Conservation (phyloP, 108 stramenopile genomes). For the Stephanodiscus minutulus region DNA sequence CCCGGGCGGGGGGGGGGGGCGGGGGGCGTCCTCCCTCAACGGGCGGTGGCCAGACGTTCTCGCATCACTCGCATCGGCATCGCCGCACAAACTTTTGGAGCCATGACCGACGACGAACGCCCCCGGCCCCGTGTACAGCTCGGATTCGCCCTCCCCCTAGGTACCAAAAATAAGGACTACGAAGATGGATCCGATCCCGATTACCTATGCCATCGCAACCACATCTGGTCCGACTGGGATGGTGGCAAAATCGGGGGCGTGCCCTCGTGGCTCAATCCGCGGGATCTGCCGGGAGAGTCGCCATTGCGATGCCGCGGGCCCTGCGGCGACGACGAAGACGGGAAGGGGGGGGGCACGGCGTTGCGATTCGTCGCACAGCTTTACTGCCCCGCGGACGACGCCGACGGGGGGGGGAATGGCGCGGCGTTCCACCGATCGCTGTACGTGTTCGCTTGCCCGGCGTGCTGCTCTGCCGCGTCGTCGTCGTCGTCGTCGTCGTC, state of each 20-base stretch:
- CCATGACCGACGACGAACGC: not conserved
- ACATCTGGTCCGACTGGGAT: constrained; percentile 79
- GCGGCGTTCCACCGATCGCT: constrained; percentile 81
- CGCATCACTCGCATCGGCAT: too few species aligned
- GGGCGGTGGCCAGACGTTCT: too few species aligned
- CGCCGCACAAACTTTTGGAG: too few species aligned
- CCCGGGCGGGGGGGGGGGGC: too few species aligned
- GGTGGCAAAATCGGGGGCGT: constrained; percentile 80
- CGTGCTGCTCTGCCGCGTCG: constrained; percentile 43
- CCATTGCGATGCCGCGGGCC: constrained; percentile 41
- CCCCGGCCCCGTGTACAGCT: not conserved
- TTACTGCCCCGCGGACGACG: constrained; percentile 78
- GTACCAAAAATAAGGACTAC: not conserved
- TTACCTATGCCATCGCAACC: constrained; percentile 48
- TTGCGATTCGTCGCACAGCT: constrained; percentile 69
- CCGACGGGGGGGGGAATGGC: constrained; percentile 28
- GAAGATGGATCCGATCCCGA: not conserved
- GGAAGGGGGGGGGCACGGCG: constrained; percentile 20
- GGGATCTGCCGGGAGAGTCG: constrained; percentile 54
- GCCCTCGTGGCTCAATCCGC: constrained; percentile 80
- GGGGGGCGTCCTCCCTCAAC: too few species aligned
- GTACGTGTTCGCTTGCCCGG: constrained; percentile 83
- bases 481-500: constrained; percentile 3
- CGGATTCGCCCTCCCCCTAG: not conserved
- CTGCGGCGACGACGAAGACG: constrained; percentile 17